Evolutionary conservation across 305 asterid genomes (phyloP).

Genomic region (Rubia peregrina): DNA sequence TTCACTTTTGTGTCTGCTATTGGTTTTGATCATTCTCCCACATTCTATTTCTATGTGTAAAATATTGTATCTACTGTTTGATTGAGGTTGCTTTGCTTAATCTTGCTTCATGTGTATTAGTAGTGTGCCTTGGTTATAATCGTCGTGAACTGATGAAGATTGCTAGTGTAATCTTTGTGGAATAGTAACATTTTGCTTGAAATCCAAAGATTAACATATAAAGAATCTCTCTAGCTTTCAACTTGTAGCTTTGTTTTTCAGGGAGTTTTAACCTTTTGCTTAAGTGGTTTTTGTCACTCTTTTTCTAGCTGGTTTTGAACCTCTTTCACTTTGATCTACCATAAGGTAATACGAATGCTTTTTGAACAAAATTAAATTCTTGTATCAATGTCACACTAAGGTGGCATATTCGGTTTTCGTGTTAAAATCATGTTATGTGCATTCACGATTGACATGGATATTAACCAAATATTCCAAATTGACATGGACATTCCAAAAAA

Average conservation of each 20-base stretch:
- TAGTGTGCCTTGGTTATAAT: too few species aligned
- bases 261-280: neutral
- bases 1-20: neutral
- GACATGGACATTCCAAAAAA: too few species aligned
- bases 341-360: neutral
- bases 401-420: too few species aligned
- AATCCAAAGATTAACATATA: neutral
- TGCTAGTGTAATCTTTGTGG: neutral
- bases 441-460: too few species aligned
- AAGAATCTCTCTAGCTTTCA: neutral
- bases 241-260: too few species aligned
- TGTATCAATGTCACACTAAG: neutral
- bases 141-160: neutral
- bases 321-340: neutral
- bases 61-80: neutral
- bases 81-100: neutral
- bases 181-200: neutral
- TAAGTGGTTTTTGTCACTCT: neutral
- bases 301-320: neutral
- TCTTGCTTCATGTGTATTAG: too few species aligned
- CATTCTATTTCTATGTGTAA: neutral
- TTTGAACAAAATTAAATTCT: neutral
- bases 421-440: too few species aligned
- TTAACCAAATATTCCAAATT: too few species aligned
- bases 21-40: neutral